A percentile compares a stretch with the other conserved stretches of the same genome.
Conservation (phyloP, 75 land plant species). For the Pseudotsuga menziesii region DNA sequence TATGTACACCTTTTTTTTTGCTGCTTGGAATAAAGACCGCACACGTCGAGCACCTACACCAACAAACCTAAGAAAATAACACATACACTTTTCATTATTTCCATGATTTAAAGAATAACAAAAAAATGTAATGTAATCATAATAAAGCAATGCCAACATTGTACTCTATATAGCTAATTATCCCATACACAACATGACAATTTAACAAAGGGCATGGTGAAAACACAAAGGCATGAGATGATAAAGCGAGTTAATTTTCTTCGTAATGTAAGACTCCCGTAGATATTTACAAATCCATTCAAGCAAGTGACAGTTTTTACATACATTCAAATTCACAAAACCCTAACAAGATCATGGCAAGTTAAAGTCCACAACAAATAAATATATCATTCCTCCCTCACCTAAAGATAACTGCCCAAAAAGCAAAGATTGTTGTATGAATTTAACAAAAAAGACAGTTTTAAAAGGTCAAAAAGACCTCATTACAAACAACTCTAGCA, state of each 20-base stretch:
- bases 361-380: neutral
- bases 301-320: neutral
- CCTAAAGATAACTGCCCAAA: neutral
- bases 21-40: slow-evolving; percentile 94
- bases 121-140: neutral
- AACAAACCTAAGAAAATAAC: slow-evolving; percentile 76
- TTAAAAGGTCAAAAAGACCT: too few species aligned
- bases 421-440: neutral
- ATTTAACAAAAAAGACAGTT: too few species aligned
- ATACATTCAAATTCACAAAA: neutral
- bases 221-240: neutral
- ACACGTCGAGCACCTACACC: slow-evolving; percentile 99
- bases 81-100: neutral
- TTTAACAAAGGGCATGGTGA: neutral
- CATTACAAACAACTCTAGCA: too few species aligned
- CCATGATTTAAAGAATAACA: neutral
- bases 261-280: neutral
- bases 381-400: neutral
- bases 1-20: slow-evolving; percentile 85
- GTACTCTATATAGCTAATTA: neutral
- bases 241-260: neutral
- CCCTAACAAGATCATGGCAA: neutral
- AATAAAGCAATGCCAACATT: neutral
- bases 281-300: neutral
- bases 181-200: neutral